These are phyloP conservation scores for Eragrostis curvula DNA, from an alignment of 176 grass and related monocot species.

Conservation along the genomic window DNA sequence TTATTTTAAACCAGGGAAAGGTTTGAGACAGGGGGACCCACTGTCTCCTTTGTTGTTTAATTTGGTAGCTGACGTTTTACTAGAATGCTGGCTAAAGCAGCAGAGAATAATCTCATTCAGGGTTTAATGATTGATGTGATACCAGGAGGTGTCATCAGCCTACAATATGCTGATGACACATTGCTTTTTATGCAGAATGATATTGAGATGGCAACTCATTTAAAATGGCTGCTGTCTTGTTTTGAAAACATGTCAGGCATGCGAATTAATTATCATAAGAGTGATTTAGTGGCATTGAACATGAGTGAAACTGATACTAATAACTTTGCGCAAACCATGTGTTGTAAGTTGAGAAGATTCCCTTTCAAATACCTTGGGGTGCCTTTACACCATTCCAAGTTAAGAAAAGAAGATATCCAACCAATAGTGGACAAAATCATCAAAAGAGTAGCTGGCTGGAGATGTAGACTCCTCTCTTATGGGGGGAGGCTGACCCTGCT, in stretches of 20 bases:
- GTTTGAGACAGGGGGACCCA: too few species aligned
- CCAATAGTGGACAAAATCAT: not conserved
- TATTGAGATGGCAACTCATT: accelerated
- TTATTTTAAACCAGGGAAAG: too few species aligned
- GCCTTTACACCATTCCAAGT: not conserved
- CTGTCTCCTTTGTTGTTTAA: too few species aligned
- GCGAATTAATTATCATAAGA: not conserved
- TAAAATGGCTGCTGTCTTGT: not conserved
- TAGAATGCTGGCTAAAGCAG: too few species aligned
- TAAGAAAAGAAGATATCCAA: not conserved
- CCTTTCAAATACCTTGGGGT: not conserved
- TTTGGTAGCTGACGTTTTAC: too few species aligned
- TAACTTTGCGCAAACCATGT: not conserved
- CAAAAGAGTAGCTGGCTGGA: not conserved
- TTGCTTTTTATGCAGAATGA: not conserved
- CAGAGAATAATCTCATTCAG: not conserved
- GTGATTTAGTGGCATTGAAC: not conserved
- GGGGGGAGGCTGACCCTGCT: not conserved
- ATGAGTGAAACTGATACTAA: not conserved
- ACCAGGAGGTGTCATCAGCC: not conserved
- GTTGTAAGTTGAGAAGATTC: not conserved
- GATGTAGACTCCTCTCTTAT: not conserved
- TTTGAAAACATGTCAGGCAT: not conserved
- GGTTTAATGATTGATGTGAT: not conserved
- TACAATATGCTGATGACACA: not conserved